Percentiles rank a stretch among this genome's conserved stretches.
Evolutionary conservation across 2,329 filamentous ascomycete genomes (phyloP).

Genomic region (Berkeleyomyces basicola): DNA sequence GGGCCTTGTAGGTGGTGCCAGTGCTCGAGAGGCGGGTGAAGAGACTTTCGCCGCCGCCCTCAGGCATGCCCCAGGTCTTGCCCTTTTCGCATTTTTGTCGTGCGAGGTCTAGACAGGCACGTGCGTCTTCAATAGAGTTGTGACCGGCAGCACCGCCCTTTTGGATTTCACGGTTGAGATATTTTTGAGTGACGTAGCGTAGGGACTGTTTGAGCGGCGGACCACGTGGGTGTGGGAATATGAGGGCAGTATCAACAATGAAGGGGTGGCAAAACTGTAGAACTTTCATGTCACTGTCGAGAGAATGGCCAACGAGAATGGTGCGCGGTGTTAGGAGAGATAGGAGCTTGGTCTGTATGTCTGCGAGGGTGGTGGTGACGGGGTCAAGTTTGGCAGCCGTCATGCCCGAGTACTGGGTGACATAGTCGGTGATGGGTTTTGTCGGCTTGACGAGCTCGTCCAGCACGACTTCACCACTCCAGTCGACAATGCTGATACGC

Average conservation of each 20-base stretch:
- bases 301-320: slow-evolving; percentile 64
- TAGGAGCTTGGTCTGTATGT: slow-evolving; percentile 67
- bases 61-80: slow-evolving; percentile 65
- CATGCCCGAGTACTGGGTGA: slow-evolving; percentile 85
- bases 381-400: slow-evolving; percentile 68
- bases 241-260: slow-evolving; percentile 77
- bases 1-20: slow-evolving; percentile 44
- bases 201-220: slow-evolving; percentile 79
- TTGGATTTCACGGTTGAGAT: slow-evolving; percentile 75
- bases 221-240: slow-evolving; percentile 81
- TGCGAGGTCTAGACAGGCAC: slow-evolving; percentile 77
- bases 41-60: slow-evolving; percentile 68
- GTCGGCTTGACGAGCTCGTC: slow-evolving; percentile 87
- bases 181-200: slow-evolving; percentile 78
- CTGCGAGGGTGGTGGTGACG: slow-evolving; percentile 65
- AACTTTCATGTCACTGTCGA: slow-evolving; percentile 71
- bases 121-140: slow-evolving; percentile 83
- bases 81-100: slow-evolving; percentile 95
- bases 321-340: slow-evolving; percentile 53
- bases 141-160: slow-evolving; percentile 61
- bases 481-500: slow-evolving; percentile 70
- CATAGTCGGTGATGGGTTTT: slow-evolving; percentile 77
- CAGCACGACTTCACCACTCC: slow-evolving; percentile 66
- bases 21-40: slow-evolving; percentile 63
- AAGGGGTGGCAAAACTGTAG: slow-evolving; percentile 80